phyloP scores from a whole-genome alignment of 73 alveolate genomes.

The Paramecium pentaurelia region DNA sequence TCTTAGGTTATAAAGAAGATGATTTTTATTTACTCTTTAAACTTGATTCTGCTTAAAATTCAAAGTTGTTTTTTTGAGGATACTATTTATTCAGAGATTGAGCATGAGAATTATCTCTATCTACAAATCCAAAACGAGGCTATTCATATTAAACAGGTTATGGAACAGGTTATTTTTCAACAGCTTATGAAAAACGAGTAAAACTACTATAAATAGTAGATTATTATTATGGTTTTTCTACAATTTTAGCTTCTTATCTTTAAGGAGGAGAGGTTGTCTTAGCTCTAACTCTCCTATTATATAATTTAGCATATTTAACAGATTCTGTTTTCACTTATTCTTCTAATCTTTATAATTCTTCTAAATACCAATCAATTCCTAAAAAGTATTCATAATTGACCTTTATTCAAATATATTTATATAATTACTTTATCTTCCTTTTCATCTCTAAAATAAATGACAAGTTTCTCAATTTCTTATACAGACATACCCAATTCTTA shows the following conservation, averaged over 20 bases:
- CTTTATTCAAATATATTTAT: not conserved
- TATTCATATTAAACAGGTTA: conserved; percentile 12
- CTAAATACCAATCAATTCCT: conserved; percentile 36
- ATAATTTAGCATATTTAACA: not conserved
- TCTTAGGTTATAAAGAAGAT: not conserved
- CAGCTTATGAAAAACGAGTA: conserved; percentile 26
- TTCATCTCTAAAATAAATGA: conserved; percentile 10
- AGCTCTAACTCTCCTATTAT: not conserved
- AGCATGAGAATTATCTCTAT: not conserved
- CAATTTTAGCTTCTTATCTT: not conserved
- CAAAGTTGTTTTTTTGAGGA: not conserved
- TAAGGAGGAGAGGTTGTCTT: not conserved
- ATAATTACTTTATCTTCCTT: conserved; percentile 6
- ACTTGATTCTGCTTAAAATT: not conserved
- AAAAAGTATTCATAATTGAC: conserved; percentile 4
- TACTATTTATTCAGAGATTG: not conserved
- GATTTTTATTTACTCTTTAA: not conserved
- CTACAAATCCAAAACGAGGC: conserved; percentile 13
- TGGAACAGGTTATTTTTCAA: not conserved
- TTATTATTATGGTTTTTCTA: not conserved
- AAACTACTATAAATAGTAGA: conserved; percentile 31
- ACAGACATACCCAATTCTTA: conserved; percentile 3
- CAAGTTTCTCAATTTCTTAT: not conserved
- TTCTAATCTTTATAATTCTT: not conserved
- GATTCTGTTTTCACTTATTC: not conserved